Evolutionary conservation across 73 alveolate species (phyloP).

Genomic region (Stentor coeruleus): DNA sequence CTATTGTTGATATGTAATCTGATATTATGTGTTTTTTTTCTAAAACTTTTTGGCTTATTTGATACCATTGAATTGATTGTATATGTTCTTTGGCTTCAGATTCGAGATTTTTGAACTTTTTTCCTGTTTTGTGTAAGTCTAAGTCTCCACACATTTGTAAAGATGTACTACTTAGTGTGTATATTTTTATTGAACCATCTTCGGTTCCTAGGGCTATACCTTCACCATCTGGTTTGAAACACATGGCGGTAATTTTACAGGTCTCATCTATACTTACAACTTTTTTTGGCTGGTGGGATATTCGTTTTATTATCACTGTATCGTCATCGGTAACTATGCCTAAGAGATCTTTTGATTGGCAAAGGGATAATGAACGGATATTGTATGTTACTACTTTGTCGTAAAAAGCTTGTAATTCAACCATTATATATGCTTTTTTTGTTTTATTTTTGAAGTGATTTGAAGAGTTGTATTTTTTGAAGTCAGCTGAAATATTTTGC

Average conservation of each 20-base stretch:
- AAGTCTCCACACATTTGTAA: not conserved
- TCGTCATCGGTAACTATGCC: not conserved
- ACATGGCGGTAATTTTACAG: not conserved
- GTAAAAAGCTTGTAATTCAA: not conserved
- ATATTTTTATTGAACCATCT: not conserved
- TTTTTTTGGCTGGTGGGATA: slow-evolving; percentile 22
- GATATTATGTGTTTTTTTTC: not conserved
- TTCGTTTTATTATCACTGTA: slow-evolving; percentile 9
- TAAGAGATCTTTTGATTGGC: slow-evolving; percentile 12
- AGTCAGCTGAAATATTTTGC: too few relatives aligned
- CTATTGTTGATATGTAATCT: not conserved
- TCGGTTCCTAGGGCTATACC: not conserved
- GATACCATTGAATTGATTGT: not conserved
- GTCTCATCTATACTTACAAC: slow-evolving; percentile 4
- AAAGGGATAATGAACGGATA: not conserved
- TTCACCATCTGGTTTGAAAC: slow-evolving; percentile 4
- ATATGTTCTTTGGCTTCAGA: too few relatives aligned
- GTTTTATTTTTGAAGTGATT: too few relatives aligned
- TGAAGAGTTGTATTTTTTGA: too few relatives aligned
- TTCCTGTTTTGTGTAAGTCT: not conserved
- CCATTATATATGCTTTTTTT: too few relatives aligned
- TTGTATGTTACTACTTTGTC: not conserved
- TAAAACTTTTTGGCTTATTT: not conserved
- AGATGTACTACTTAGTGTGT: not conserved
- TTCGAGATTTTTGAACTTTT: too few relatives aligned